Conservation (phyloP, 73 alveolate genomes). For the Blepharisma japonicum region DNA sequence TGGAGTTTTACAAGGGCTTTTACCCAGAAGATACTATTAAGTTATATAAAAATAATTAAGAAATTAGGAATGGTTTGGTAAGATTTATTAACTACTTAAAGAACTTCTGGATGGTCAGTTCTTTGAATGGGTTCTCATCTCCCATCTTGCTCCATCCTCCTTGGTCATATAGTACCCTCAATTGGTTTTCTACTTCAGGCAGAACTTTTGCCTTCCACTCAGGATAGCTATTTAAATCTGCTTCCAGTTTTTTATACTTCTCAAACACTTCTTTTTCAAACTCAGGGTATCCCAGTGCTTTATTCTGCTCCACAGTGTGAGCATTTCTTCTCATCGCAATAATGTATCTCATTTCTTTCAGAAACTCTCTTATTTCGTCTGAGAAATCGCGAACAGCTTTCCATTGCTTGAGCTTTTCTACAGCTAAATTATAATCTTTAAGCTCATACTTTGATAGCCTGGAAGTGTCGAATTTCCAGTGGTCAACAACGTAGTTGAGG, state of each 20-base stretch:
- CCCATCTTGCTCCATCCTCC: no score
- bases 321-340: neutral
- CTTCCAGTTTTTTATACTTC: neutral
- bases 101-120: no score
- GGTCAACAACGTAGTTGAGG: slow-evolving; percentile 19
- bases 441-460: neutral
- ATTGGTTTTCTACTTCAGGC: neutral
- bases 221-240: slow-evolving; percentile 6
- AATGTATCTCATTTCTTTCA: slow-evolving; percentile 1
- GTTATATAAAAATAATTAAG: no score
- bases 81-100: no score
- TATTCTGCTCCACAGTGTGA: no score
- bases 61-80: no score
- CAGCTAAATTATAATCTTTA: slow-evolving; percentile 29
- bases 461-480: slow-evolving; percentile 32
- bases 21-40: no score
- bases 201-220: slow-evolving; percentile 17
- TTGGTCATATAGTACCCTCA: no score
- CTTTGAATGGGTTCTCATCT: no score
- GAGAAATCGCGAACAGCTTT: neutral
- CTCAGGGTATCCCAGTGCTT: neutral
- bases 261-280: neutral
- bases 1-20: no score
- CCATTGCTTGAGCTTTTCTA: slow-evolving; percentile 31
- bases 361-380: neutral